Evolutionary conservation across 306 rosid genomes (phyloP).

Genomic region (Cicer pinnatifidum): DNA sequence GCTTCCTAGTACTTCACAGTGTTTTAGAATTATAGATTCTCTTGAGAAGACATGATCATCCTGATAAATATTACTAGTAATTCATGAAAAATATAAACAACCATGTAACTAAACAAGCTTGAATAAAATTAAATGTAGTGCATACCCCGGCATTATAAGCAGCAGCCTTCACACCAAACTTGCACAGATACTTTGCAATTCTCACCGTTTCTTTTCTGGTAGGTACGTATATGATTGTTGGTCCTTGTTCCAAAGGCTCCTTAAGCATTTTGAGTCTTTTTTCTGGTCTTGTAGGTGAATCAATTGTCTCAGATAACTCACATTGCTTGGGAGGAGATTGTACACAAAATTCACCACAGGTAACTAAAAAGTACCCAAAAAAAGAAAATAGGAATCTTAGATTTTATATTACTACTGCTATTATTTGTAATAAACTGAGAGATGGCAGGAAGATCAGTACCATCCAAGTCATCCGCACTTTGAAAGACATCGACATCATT

Average conservation of each 20-base stretch:
- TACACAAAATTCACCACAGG: slow-evolving; percentile 67
- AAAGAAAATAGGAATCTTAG: slow-evolving; percentile 19
- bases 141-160: slow-evolving; percentile 90
- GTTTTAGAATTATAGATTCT: slow-evolving; percentile 29
- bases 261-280: slow-evolving; percentile 52
- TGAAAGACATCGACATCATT: slow-evolving; percentile 72
- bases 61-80: slow-evolving; percentile 21
- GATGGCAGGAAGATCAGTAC: slow-evolving; percentile 52
- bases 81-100: slow-evolving; percentile 20
- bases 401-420: slow-evolving; percentile 28
- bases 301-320: slow-evolving; percentile 45
- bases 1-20: slow-evolving; percentile 22
- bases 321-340: slow-evolving; percentile 53
- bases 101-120: slow-evolving; percentile 37
- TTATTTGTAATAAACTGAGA: slow-evolving; percentile 1
- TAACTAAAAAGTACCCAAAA: slow-evolving; percentile 51
- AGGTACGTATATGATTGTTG: slow-evolving; percentile 81
- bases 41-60: slow-evolving; percentile 24
- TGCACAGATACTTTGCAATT: slow-evolving; percentile 68
- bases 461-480: slow-evolving; percentile 80
- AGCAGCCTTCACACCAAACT: slow-evolving; percentile 85
- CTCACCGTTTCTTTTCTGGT: slow-evolving; percentile 81
- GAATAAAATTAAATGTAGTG: slow-evolving; percentile 20
- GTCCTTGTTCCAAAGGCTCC: slow-evolving; percentile 68
- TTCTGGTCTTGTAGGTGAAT: slow-evolving; percentile 56